phyloP scores from a whole-genome alignment of 495 filamentous ascomycete genomes.

The Daldinia childiae region DNA sequence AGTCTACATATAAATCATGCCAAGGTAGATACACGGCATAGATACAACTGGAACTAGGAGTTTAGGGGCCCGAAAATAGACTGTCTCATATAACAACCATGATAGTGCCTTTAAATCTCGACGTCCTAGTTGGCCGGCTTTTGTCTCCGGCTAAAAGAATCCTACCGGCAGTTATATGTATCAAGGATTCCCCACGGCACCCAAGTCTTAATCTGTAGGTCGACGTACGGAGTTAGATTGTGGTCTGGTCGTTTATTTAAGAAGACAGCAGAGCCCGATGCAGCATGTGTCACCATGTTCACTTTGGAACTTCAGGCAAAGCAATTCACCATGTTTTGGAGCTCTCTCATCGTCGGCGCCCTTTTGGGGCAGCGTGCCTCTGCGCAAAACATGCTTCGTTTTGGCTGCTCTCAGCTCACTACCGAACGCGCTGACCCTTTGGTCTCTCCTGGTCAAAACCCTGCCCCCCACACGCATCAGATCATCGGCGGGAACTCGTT shows the following conservation, averaged over 20 bases:
- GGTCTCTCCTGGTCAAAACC: slow-evolving; percentile 48
- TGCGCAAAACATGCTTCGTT: slow-evolving; percentile 51
- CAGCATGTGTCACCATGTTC: slow-evolving; percentile 6
- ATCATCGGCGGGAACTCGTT: slow-evolving; percentile 53
- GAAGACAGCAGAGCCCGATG: slow-evolving; percentile 7
- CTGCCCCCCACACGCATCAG: slow-evolving; percentile 53
- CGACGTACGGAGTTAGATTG: not conserved
- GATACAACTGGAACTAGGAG: not conserved
- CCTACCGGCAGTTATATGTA: slow-evolving; percentile 26
- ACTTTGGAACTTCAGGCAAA: slow-evolving; percentile 26
- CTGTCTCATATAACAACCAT: not conserved
- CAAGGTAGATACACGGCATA: not conserved
- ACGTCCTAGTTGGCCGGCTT: slow-evolving; percentile 24
- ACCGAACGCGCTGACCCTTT: slow-evolving; percentile 53
- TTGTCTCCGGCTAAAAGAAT: slow-evolving; percentile 29
- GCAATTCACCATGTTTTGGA: slow-evolving; percentile 39
- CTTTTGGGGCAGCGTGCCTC: slow-evolving; percentile 45
- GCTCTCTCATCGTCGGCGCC: slow-evolving; percentile 38
- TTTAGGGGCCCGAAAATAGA: not conserved
- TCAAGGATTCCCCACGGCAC: slow-evolving; percentile 21
- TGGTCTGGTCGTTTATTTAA: slow-evolving; percentile 25
- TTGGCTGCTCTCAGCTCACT: slow-evolving; percentile 54
- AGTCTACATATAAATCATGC: not conserved
- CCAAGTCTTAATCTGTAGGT: slow-evolving; percentile 14
- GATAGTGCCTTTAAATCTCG: slow-evolving; percentile 17